These are phyloP conservation scores for Erythrophleum ivorense DNA, from an alignment of 331 rosid species.

Conservation along the genomic window DNA sequence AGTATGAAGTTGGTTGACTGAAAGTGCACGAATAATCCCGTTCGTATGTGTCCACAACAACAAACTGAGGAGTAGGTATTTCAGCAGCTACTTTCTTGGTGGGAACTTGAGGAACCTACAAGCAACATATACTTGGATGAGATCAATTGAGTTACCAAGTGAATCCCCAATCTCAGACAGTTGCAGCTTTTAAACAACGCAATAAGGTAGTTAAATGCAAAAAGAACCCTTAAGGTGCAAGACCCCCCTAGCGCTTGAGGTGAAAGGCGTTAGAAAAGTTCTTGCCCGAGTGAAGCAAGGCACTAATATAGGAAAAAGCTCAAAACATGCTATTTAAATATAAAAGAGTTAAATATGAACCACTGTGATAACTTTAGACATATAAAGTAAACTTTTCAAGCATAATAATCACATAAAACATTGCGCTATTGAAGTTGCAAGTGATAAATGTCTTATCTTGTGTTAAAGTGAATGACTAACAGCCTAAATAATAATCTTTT, in stretches of 20 bases:
- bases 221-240: neutral
- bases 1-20: slow-evolving; percentile 64
- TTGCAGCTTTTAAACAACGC: neutral
- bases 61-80: slow-evolving; percentile 74
- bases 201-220: neutral
- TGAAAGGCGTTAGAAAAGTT: too few species aligned
- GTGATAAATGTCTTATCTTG: neutral
- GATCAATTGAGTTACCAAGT: neutral
- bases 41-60: slow-evolving; percentile 71
- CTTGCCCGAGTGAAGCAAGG: too few species aligned
- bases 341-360: neutral
- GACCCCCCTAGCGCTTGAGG: too few species aligned
- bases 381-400: neutral
- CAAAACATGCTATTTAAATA: neutral
- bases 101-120: slow-evolving; percentile 52
- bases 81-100: slow-evolving; percentile 59
- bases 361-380: neutral
- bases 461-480: neutral
- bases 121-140: slow-evolving; percentile 45
- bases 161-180: neutral
- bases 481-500: neutral
- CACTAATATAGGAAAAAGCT: too few species aligned
- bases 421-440: neutral
- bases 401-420: neutral
- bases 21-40: slow-evolving; percentile 74